phyloP scores from a whole-genome alignment of 2,329 filamentous ascomycete species.

The Fusarium tricinctum region DNA sequence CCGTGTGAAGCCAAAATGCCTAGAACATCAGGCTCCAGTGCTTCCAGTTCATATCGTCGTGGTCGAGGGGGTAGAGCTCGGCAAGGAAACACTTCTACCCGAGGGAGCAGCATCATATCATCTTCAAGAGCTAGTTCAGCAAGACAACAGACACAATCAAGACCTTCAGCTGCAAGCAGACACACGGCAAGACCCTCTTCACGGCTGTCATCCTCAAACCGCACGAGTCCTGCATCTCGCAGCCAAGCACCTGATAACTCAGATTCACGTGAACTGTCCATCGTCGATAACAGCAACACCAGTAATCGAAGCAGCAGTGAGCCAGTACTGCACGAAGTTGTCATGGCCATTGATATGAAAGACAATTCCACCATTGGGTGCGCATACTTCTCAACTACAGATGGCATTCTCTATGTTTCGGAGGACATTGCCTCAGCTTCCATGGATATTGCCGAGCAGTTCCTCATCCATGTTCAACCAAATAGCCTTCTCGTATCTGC shows the following conservation, averaged over 20 bases:
- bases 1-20: conserved; percentile 24
- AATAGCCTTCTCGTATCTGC: conserved; percentile 68
- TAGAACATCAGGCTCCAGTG: conserved; percentile 11
- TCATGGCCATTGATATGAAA: conserved; percentile 85
- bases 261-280: background rate
- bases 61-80: conserved; percentile 19
- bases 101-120: conserved; percentile 9
- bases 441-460: conserved; percentile 75
- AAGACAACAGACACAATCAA: conserved; percentile 4
- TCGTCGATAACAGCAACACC: background rate
- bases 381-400: conserved; percentile 81
- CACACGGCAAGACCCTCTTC: background rate
- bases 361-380: conserved; percentile 82
- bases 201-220: background rate
- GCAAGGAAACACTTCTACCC: conserved; percentile 5
- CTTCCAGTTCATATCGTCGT: conserved; percentile 22
- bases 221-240: background rate
- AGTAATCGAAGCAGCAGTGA: conserved; percentile 26
- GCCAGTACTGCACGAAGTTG: conserved; percentile 65
- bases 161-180: background rate
- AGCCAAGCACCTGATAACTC: conserved; percentile 1
- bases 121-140: conserved; percentile 21
- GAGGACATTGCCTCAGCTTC: conserved; percentile 80
- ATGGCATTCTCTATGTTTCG: conserved; percentile 80
- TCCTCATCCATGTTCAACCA: conserved; percentile 68